phyloP scores from a whole-genome alignment of 768 basidiomycete genomes.

The Boletus speciosus region DNA sequence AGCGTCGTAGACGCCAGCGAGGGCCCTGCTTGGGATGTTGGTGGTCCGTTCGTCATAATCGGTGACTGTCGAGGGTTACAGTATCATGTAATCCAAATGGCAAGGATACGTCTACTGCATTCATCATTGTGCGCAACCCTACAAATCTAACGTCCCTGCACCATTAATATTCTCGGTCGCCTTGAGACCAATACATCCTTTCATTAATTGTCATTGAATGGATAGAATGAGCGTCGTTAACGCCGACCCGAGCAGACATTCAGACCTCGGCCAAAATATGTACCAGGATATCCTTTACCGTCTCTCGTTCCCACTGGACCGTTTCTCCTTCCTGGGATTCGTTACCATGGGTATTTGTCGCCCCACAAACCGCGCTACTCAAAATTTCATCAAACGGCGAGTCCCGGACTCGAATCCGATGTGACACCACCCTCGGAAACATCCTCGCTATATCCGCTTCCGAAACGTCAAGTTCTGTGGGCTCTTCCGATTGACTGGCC shows the following conservation, averaged over 20 bases:
- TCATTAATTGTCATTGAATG: neutral
- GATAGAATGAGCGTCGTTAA: neutral
- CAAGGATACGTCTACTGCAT: neutral
- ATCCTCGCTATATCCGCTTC: slow-evolving; percentile 75
- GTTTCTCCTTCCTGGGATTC: slow-evolving; percentile 13
- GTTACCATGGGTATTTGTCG: slow-evolving; percentile 30
- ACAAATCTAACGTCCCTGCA: neutral
- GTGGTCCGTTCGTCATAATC: slow-evolving; percentile 40
- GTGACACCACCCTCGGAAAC: slow-evolving; percentile 68
- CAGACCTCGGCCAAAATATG: slow-evolving; percentile 52
- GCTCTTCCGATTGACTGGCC: slow-evolving; percentile 16
- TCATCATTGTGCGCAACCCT: neutral
- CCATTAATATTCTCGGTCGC: neutral
- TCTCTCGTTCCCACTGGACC: slow-evolving; percentile 40
- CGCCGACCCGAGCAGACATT: neutral
- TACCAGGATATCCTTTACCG: slow-evolving; percentile 66
- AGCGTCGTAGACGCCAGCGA: slow-evolving; percentile 21
- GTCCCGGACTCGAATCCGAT: slow-evolving; percentile 67
- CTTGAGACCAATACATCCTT: neutral
- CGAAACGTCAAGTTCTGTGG: slow-evolving; percentile 53
- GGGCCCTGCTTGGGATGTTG: slow-evolving; percentile 40
- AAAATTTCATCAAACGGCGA: slow-evolving; percentile 70
- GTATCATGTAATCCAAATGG: neutral
- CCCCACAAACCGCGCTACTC: slow-evolving; percentile 59
- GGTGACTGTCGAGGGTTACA: neutral